Percentiles rank a stretch among this genome's conserved stretches.
These are phyloP conservation scores for Hymenoscyphus repandus DNA, from an alignment of 2,329 filamentous ascomycete genomes.

Conservation along the genomic window DNA sequence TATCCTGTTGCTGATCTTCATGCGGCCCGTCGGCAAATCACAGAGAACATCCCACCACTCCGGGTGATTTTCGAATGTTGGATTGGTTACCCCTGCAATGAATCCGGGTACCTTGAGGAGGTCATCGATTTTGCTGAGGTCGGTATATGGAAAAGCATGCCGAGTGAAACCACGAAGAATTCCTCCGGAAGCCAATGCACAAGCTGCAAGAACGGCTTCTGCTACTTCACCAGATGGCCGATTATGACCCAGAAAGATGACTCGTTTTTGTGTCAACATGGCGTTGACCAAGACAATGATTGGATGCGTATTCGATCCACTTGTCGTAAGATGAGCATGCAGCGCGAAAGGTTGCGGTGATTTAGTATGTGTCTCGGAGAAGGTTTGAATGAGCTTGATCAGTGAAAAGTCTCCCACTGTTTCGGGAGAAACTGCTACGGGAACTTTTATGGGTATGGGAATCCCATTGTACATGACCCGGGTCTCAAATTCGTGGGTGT, in stretches of 20 bases:
- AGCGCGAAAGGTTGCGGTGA: conserved; percentile 77
- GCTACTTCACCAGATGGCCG: conserved; percentile 93
- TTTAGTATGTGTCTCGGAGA: conserved; percentile 76
- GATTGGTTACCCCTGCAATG: conserved; percentile 96
- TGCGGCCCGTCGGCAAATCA: conserved; percentile 83
- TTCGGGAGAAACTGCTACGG: conserved; percentile 87
- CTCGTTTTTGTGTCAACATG: conserved; percentile 88
- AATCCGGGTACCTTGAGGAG: conserved; percentile 94
- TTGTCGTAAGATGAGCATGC: conserved; percentile 90
- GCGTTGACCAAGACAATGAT: conserved; percentile 94
- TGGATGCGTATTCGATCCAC: conserved; percentile 83
- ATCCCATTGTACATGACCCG: conserved; percentile 95
- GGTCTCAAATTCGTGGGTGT: conserved; percentile 97
- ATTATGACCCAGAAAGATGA: conserved; percentile 94
- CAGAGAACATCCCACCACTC: conserved; percentile 99
- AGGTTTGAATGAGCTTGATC: conserved; percentile 94
- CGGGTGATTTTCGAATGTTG: conserved; percentile 87
- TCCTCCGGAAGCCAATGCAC: conserved; percentile 86
- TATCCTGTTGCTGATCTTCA: conserved; percentile 90
- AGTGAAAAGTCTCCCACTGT: conserved; percentile 97
- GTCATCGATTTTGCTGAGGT: conserved; percentile 96
- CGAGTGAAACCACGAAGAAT: conserved; percentile 90
- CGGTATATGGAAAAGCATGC: conserved; percentile 96
- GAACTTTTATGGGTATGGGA: conserved; percentile 93
- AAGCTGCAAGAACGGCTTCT: conserved; percentile 96